Evolutionary conservation across 2,329 filamentous ascomycete species (phyloP), one percentile per base, ranked within the genome.

Genomic region (Grosmannia clavigera): DNA sequence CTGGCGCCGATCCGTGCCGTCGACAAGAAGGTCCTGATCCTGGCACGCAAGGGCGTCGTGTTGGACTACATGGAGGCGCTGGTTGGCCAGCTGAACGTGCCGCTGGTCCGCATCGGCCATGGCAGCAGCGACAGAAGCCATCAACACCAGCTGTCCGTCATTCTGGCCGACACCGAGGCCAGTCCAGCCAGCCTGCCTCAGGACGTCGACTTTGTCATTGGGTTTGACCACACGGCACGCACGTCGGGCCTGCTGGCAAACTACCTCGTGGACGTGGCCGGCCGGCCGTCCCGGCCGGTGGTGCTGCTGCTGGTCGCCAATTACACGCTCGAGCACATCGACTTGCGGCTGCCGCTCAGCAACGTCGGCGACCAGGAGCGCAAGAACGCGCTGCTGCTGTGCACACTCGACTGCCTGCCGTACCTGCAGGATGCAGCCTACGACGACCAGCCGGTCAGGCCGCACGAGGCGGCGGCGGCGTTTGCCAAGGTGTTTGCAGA

Each of bases 261-360:
- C 56, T 70, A 63, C 54, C 62, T 60, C 0, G 40, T 9, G 19
- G 35, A 35, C 43, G 53, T 35, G 22, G 7, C 51, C 57, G 55
- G 40, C 16, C 27, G 57, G 0, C 29, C 62, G 48, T 61, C 64
- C 12, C 57, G 69, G 50, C 78, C 78, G 0, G 66, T 80, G n/a
- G 68, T 80, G 1, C 66, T 84, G 59, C 71, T 72, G 0, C 72
- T 84, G 5, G 76, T 79, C 5, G 77, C 74, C 6, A 76, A 73
- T 2, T 75, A 78, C 63, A 79, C 80, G 1, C 75, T 83, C 46
- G 81, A 84, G 67, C 81, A 84, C 61, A 73, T 83, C 51, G 76
- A 78, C 60, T 69, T 78, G 56, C 71, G 75, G 19, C 69, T 82
- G 29, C 57, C 63, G 12, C 31, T 71, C 72, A 1, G 68, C 71